These are phyloP conservation scores for Osmozyma mogii DNA, from an alignment of 805 yeast species.

Conservation along the genomic window DNA sequence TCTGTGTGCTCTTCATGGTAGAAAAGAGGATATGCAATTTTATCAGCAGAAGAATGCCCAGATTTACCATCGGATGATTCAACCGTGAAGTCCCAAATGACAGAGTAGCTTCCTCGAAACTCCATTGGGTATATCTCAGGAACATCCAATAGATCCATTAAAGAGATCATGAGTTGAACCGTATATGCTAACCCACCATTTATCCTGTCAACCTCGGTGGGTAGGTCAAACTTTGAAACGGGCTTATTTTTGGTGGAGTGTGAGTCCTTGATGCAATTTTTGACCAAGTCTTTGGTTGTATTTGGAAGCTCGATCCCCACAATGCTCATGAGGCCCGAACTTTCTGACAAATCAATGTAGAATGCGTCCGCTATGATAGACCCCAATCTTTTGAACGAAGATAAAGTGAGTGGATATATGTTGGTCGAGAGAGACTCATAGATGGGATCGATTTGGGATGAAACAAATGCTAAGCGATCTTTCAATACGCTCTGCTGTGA, in stretches of 20 bases:
- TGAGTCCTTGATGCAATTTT: conserved; percentile 4
- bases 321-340: conserved; percentile 20
- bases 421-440: conserved; percentile 14
- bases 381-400: conserved; percentile 9
- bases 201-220: conserved; percentile 15
- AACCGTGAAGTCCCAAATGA: conserved; percentile 17
- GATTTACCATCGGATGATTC: not conserved
- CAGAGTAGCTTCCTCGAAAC: conserved; percentile 14
- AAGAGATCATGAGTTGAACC: conserved; percentile 16
- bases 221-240: not conserved
- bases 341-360: conserved; percentile 16
- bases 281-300: conserved; percentile 19
- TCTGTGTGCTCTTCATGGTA: conserved; percentile 18
- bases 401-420: conserved; percentile 16
- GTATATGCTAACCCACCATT: conserved; percentile 27
- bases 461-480: conserved; percentile 18
- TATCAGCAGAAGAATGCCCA: conserved; percentile 1
- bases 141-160: conserved; percentile 20
- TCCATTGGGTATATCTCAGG: conserved; percentile 22
- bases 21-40: conserved; percentile 18
- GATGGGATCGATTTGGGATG: conserved; percentile 22
- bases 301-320: conserved; percentile 30
- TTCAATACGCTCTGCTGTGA: conserved; percentile 10
- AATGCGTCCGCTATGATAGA: conserved; percentile 17
- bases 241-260: not conserved